Evolutionary conservation across 371 early-diverging fungal genomes (phyloP), one percentile per base, ranked within the genome.

Genomic region (Mucor ambiguus): DNA sequence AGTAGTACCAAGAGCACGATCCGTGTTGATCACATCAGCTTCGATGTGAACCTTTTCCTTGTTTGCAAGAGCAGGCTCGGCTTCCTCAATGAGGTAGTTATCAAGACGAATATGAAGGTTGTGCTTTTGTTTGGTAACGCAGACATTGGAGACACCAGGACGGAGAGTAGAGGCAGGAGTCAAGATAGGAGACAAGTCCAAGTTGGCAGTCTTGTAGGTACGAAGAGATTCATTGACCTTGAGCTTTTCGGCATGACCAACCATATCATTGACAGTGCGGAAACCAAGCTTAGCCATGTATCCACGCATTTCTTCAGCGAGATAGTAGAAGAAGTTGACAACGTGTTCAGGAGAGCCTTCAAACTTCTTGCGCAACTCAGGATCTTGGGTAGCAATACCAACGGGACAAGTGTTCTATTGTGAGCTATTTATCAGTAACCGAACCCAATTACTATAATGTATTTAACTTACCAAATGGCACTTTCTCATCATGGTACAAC

Each of bases 361-460:
- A 75, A 98, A 98, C 85, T 96, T 96, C 69, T 90, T 89, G 43
- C 98, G 93, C 59, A 98, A 86, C 58, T 84, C 90, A 8, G 95
- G 93, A 73, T 98, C 98, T 83, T 98, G 98, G 4, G 98, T 98
- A 32, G 98, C 98, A 71, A 98, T 90, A 69, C 98, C 98, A 32
- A 97, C 97, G 10, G 98, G 95, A 69, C 98, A 98, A 65, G 95
- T 96, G 80, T 96, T 96, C 78, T 74, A 65, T 29, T 73, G 2
- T 7, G 14, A 28, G 14, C 6, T 4, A 24, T 4, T 12, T 26
- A 28, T 52, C 14, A 52, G 28, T 20, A 56, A 18, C 26, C 7
- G 7, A 26, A 29, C 6, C 30, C 16, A 54, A 12, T 16, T 12
- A 29, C 2, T 54, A 2, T 14, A 54, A 11, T 9, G 2, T 35